These are phyloP conservation scores for Kodamaea ohmeri DNA, from an alignment of 1,139 yeast species.

Conservation along the genomic window DNA sequence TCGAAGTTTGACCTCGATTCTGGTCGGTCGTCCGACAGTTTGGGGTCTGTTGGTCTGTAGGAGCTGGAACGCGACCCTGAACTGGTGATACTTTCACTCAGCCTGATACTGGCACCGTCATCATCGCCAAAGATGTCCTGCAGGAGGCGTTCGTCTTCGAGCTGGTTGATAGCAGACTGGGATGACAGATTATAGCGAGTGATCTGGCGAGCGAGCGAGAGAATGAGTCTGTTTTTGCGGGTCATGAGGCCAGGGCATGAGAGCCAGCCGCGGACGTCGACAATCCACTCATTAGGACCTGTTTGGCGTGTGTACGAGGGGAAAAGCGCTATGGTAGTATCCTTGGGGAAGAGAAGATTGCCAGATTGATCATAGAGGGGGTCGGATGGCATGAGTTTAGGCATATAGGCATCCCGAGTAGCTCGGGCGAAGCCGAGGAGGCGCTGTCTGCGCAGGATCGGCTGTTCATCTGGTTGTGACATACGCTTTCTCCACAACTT, in stretches of 20 bases:
- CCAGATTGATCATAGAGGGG: slow-evolving; percentile 36
- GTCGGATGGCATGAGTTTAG: slow-evolving; percentile 43
- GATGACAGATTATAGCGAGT: slow-evolving; percentile 40
- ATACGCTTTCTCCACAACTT: slow-evolving; percentile 10
- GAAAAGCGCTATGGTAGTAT: slow-evolving; percentile 44
- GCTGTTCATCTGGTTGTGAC: slow-evolving; percentile 8
- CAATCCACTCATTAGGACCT: slow-evolving; percentile 34
- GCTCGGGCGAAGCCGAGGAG: slow-evolving; percentile 50
- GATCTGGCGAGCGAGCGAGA: slow-evolving; percentile 69
- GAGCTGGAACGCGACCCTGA: no score
- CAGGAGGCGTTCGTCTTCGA: slow-evolving; percentile 30
- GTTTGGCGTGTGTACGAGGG: slow-evolving; percentile 59
- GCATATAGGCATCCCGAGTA: slow-evolving; percentile 58
- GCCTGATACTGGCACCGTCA: slow-evolving; percentile 10
- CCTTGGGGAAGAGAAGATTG: slow-evolving; percentile 34
- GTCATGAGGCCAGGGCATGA: slow-evolving; percentile 68
- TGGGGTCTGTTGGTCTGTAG: no score
- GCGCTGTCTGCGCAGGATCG: slow-evolving; percentile 31
- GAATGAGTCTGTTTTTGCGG: slow-evolving; percentile 65
- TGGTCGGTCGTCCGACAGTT: no score
- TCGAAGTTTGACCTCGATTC: no score
- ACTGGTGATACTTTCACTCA: not conserved
- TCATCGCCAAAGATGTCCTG: slow-evolving; percentile 25
- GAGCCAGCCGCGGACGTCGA: slow-evolving; percentile 73
- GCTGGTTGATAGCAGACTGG: slow-evolving; percentile 27